Percentiles rank a stretch among this genome's conserved stretches.
Conservation (phyloP, 2,329 filamentous ascomycete genomes). For the Phaeosphaeriaceae sp. region DNA sequence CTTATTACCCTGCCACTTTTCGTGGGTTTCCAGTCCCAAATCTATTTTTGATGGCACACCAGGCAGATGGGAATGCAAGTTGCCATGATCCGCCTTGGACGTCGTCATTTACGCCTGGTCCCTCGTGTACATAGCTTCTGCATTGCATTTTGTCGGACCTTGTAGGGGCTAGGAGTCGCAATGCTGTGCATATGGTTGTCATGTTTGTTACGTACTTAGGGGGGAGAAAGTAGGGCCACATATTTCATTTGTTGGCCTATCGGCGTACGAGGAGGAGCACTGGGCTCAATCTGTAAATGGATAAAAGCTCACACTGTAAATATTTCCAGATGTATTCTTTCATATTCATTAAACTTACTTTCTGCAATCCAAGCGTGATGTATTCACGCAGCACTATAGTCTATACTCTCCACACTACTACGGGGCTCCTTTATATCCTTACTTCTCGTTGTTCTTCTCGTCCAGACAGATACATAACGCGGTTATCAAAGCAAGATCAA, state of each 20-base stretch:
- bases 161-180: not conserved
- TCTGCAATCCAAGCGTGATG: no score
- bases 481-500: conserved; percentile 69
- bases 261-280: not conserved
- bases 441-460: conserved; percentile 52
- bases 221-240: not conserved
- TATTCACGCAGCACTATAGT: no score
- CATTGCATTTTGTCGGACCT: not conserved
- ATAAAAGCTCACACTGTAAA: not conserved
- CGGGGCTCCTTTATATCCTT: no score
- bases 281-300: not conserved
- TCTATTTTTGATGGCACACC: conserved; percentile 21
- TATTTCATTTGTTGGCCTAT: not conserved
- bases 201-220: not conserved
- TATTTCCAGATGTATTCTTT: no score
- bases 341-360: no score
- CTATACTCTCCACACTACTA: no score
- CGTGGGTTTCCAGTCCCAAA: not conserved
- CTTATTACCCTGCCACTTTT: conserved; percentile 17
- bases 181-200: not conserved
- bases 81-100: conserved; percentile 4
- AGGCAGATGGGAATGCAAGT: not conserved
- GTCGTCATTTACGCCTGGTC: conserved; percentile 4
- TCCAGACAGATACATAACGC: conserved; percentile 73
- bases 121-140: conserved; percentile 2